Percentiles rank a stretch among this genome's conserved stretches.
phyloP scores from a whole-genome alignment of 2,329 filamentous ascomycete genomes.

The Aspergillus brunneoviolaceus region DNA sequence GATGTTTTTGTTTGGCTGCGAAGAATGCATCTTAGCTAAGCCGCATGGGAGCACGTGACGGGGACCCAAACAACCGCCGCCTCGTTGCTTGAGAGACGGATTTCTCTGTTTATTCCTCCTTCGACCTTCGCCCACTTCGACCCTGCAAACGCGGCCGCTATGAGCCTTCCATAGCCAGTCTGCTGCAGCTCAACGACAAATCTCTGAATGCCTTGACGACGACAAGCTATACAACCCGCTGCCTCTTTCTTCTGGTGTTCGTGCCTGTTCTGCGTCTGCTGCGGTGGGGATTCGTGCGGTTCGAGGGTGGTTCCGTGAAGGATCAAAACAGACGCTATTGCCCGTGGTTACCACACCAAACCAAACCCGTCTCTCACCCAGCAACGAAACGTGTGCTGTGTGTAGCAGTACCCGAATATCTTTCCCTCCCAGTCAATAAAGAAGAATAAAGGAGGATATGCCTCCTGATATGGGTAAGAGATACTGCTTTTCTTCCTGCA shows the following conservation, averaged over 20 bases:
- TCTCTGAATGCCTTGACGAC: constrained; percentile 14
- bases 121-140: constrained; percentile 19
- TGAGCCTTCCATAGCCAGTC: constrained; percentile 22
- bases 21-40: constrained; percentile 27
- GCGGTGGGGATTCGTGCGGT: constrained; percentile 21
- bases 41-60: constrained; percentile 31
- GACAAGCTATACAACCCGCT: background rate
- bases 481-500: constrained; percentile 17
- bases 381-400: constrained; percentile 18
- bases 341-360: constrained; percentile 27
- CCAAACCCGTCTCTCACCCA: constrained; percentile 18
- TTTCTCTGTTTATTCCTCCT: constrained; percentile 41
- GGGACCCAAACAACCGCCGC: constrained; percentile 25
- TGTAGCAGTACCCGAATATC: constrained; percentile 17
- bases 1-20: constrained; percentile 4
- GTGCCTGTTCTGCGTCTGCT: constrained; percentile 3
- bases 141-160: constrained; percentile 21
- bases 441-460: constrained; percentile 22
- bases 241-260: background rate
- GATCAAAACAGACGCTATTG: constrained; percentile 32
- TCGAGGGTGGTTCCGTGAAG: constrained; percentile 24
- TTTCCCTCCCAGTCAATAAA: constrained; percentile 2
- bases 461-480: constrained; percentile 36
- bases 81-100: constrained; percentile 45
- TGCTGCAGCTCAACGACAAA: constrained; percentile 11